A percentile compares a stretch with the other conserved stretches of the same genome.
phyloP scores from a whole-genome alignment of 140 eudicot species.

The Stevia rebaudiana region DNA sequence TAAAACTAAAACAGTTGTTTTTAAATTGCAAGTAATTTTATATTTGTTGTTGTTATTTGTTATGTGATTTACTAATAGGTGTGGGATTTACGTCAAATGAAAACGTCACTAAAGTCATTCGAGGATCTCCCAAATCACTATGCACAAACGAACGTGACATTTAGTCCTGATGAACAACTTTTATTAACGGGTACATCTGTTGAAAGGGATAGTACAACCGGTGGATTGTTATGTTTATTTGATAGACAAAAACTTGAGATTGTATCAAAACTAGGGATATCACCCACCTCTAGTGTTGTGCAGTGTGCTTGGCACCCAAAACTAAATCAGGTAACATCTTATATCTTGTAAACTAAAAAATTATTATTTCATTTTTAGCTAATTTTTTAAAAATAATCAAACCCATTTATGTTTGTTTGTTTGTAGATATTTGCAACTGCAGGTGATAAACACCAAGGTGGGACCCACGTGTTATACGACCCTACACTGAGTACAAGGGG shows the following conservation, averaged over 20 bases:
- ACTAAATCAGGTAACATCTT: constrained; percentile 96
- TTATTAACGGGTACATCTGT: constrained; percentile 91
- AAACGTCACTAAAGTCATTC: constrained; percentile 52
- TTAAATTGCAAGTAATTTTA: not conserved
- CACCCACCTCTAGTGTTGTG: constrained; percentile 80
- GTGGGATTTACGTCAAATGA: constrained; percentile 93
- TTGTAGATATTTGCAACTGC: constrained; percentile 75
- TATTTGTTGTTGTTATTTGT: constrained; percentile 3
- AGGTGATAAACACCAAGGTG: constrained; percentile 87
- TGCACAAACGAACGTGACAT: constrained; percentile 72
- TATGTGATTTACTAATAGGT: constrained; percentile 47
- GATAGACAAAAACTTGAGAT: constrained; percentile 79
- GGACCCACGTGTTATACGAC: constrained; percentile 88
- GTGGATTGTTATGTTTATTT: constrained; percentile 83
- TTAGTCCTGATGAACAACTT: constrained; percentile 87
- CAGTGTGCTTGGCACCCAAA: constrained; percentile 99
- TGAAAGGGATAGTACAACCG: constrained; percentile 83
- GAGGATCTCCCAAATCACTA: constrained; percentile 90
- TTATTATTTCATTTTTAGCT: too few relatives aligned
- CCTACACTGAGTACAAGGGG: constrained; percentile 95
- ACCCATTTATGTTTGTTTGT: too few relatives aligned
- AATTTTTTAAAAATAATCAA: too few relatives aligned
- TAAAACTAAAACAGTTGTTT: too few relatives aligned
- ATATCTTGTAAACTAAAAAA: too few relatives aligned
- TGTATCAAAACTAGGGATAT: constrained; percentile 86